Evolutionary conservation across 805 yeast species (phyloP).

Genomic region (Torulaspora franciscae): DNA sequence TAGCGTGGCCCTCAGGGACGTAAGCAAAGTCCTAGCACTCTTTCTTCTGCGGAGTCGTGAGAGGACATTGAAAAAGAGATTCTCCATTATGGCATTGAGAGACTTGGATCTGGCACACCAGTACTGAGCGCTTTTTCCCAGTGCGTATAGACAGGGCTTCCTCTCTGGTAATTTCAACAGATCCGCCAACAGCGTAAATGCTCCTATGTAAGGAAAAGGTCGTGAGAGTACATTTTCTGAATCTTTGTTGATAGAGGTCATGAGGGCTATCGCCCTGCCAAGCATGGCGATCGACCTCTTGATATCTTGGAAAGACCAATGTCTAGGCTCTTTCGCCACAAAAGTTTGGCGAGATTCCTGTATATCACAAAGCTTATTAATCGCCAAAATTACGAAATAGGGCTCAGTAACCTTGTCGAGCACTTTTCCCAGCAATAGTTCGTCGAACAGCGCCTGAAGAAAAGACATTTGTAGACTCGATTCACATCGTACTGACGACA

Average conservation of each 20-base stretch:
- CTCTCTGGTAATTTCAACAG: slow-evolving; percentile 18
- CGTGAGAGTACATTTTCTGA: background rate
- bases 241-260: slow-evolving; percentile 4
- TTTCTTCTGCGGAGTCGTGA: slow-evolving; percentile 1
- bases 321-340: background rate
- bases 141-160: slow-evolving; percentile 35
- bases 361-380: slow-evolving; percentile 14
- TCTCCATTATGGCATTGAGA: slow-evolving; percentile 10
- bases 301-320: background rate
- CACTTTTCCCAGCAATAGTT: slow-evolving; percentile 25
- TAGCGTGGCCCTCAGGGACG: slow-evolving; percentile 34
- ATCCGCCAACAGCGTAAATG: slow-evolving; percentile 20
- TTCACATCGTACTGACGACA: slow-evolving; percentile 9
- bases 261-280: slow-evolving; percentile 1
- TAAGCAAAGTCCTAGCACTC: background rate
- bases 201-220: slow-evolving; percentile 15
- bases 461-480: slow-evolving; percentile 27
- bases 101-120: slow-evolving; percentile 12
- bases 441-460: slow-evolving; percentile 21
- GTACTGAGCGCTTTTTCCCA: slow-evolving; percentile 23
- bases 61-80: slow-evolving; percentile 9
- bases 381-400: slow-evolving; percentile 21
- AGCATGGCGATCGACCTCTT: background rate
- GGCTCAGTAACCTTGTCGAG: slow-evolving; percentile 29
- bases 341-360: background rate